Evolutionary conservation across 2,329 filamentous ascomycete species (phyloP).

Genomic region (Fusarium sp.): DNA sequence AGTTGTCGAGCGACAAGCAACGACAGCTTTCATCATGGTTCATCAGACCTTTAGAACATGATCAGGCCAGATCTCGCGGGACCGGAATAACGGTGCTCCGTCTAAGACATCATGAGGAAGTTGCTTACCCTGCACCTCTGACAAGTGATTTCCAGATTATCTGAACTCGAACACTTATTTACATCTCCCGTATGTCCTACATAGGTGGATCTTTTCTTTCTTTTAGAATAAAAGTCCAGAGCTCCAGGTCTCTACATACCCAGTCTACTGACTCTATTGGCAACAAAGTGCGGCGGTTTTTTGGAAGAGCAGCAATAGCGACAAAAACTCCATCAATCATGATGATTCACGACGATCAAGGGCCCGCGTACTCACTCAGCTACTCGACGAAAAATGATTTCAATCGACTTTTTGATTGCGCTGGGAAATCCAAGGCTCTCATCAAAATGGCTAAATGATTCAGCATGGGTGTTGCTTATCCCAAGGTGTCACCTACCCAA

Average conservation of each 20-base stretch:
- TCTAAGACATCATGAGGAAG: background rate
- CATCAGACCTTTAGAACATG: constrained; percentile 24
- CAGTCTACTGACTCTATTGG: no score
- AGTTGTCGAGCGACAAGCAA: constrained; percentile 17
- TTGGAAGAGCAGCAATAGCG: no score
- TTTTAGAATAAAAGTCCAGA: background rate
- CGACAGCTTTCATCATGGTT: constrained; percentile 40
- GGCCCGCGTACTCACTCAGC: no score
- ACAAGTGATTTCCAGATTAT: background rate
- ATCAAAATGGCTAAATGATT: background rate
- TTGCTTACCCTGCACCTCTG: constrained; percentile 23
- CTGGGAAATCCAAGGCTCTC: no score
- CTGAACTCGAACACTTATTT: no score
- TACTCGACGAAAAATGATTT: no score
- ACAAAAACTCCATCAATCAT: no score
- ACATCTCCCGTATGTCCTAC: no score
- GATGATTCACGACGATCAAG: no score
- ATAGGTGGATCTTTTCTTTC: background rate
- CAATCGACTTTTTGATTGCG: no score
- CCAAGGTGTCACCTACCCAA: background rate
- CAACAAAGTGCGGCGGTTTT: no score
- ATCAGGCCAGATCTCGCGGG: constrained; percentile 46
- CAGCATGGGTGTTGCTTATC: background rate
- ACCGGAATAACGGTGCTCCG: constrained; percentile 31
- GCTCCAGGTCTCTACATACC: no score